Conservation (phyloP, 768 basidiomycete genomes). For the Tephrocybe sp. region DNA sequence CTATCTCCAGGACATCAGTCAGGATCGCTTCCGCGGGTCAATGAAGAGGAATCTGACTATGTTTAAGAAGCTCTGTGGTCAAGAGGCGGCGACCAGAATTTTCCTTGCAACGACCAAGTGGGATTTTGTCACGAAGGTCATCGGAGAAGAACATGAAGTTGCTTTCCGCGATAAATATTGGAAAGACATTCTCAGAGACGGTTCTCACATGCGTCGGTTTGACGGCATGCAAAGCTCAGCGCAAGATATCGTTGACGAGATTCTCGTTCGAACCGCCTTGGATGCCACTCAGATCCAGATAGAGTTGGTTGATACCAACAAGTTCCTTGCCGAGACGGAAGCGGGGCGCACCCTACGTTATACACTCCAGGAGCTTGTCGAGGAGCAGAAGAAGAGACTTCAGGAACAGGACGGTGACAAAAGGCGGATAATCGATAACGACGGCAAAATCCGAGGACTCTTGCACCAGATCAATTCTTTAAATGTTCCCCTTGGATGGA, state of each 20-base stretch:
- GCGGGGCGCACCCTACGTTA: neutral
- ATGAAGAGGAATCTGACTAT: slow-evolving; percentile 13
- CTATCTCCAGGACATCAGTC: slow-evolving; percentile 11
- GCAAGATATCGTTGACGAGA: slow-evolving; percentile 1
- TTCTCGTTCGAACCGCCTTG: slow-evolving; percentile 1
- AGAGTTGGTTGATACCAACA: slow-evolving; percentile 12
- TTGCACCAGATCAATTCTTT: too few species aligned
- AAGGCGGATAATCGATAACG: too few species aligned
- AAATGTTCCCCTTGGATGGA: too few species aligned
- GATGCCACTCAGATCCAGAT: slow-evolving; percentile 18
- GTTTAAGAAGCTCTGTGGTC: slow-evolving; percentile 13
- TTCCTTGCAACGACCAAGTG: slow-evolving; percentile 11
- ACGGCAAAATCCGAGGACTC: too few species aligned
- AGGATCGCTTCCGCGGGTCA: slow-evolving; percentile 2
- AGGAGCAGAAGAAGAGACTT: neutral
- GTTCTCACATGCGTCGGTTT: slow-evolving; percentile 1
- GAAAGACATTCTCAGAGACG: neutral
- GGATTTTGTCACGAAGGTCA: neutral
- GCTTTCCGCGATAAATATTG: neutral
- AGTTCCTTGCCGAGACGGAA: neutral
- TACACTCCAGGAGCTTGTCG: neutral
- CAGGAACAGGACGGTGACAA: neutral
- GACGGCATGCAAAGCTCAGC: neutral
- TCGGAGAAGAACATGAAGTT: neutral
- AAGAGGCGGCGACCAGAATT: neutral